phyloP scores from a whole-genome alignment of 2,329 filamentous ascomycete species.

The Hirsutella minnesotensis region DNA sequence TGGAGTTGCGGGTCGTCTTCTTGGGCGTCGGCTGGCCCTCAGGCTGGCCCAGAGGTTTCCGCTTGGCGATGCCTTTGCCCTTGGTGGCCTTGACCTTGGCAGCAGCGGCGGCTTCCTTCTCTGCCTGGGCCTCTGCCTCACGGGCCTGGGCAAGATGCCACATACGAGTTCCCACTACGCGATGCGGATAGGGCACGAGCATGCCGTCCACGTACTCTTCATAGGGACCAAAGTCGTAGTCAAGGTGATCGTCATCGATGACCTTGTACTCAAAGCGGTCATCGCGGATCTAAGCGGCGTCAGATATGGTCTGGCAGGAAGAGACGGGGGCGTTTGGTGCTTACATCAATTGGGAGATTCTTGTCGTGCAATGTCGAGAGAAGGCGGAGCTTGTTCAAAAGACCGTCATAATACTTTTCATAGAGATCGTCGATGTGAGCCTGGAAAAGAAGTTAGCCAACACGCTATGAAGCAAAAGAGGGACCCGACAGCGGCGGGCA shows the following conservation, averaged over 20 bases:
- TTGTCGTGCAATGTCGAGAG: constrained; percentile 31
- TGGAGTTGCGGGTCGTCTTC: constrained; percentile 25
- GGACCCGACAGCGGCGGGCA: not conserved
- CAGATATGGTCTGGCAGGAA: constrained; percentile 1
- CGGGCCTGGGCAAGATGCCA: constrained; percentile 24
- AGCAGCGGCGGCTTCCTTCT: constrained; percentile 12
- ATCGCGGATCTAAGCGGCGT: constrained; percentile 23
- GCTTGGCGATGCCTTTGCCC: constrained; percentile 29
- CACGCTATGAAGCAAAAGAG: constrained; percentile 5
- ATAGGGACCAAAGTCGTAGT: constrained; percentile 30
- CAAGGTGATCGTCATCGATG: constrained; percentile 31
- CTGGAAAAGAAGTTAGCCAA: constrained; percentile 13
- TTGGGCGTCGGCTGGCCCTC: constrained; percentile 39
- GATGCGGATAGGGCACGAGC: constrained; percentile 32
- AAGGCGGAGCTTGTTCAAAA: constrained; percentile 32
- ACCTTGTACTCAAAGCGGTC: constrained; percentile 32
- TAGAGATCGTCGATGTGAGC: constrained; percentile 25
- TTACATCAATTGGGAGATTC: constrained; percentile 36
- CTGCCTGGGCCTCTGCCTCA: constrained; percentile 19
- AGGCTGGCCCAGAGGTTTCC: constrained; percentile 36
- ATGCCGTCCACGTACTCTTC: constrained; percentile 26
- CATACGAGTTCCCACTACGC: constrained; percentile 30
- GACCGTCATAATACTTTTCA: constrained; percentile 31
- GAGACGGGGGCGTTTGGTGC: constrained; percentile 11
- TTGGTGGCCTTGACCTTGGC: constrained; percentile 19